phyloP scores from a whole-genome alignment of 192 early-diverging fungal genomes.

The Mortierella antarctica region DNA sequence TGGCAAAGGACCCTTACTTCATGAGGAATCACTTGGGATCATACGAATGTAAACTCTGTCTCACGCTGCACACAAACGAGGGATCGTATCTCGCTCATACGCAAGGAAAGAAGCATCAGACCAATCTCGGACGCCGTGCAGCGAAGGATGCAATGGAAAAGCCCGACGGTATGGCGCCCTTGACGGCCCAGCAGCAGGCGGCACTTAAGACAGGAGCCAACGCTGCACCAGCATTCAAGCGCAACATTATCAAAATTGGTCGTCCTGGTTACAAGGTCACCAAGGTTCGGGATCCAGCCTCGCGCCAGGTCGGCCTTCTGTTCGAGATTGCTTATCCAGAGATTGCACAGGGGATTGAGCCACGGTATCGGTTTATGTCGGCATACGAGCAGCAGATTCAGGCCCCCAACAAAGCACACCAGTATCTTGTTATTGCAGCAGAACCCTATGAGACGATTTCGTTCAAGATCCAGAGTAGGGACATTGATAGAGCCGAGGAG shows the following conservation, averaged over 20 bases:
- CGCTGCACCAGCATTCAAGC: conserved; percentile 64
- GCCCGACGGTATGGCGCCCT: conserved; percentile 52
- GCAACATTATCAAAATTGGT: conserved; percentile 93
- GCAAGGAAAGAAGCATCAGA: conserved; percentile 98
- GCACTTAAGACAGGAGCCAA: conserved; percentile 53
- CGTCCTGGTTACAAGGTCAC: conserved; percentile 95
- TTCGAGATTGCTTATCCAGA: conserved; percentile 97
- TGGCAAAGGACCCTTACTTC: conserved; percentile 97
- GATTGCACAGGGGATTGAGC: conserved; percentile 84
- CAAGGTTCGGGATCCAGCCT: conserved; percentile 89
- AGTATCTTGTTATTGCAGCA: conserved; percentile 95
- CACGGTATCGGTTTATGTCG: conserved; percentile 95
- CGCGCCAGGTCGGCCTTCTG: conserved; percentile 88
- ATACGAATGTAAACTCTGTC: conserved; percentile 86
- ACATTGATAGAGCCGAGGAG: conserved; percentile 89
- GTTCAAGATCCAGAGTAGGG: conserved; percentile 93
- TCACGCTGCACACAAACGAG: conserved; percentile 91
- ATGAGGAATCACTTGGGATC: conserved; percentile 92
- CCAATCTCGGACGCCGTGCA: conserved; percentile 89
- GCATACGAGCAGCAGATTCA: conserved; percentile 96
- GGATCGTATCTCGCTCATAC: conserved; percentile 97
- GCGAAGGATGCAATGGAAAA: conserved; percentile 85
- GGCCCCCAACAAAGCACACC: conserved; percentile 85
- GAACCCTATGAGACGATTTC: conserved; percentile 96
- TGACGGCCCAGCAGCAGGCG: conserved; percentile 55